Conservation (phyloP, 176 grass and related monocot species). For the Triticum urartu region DNA sequence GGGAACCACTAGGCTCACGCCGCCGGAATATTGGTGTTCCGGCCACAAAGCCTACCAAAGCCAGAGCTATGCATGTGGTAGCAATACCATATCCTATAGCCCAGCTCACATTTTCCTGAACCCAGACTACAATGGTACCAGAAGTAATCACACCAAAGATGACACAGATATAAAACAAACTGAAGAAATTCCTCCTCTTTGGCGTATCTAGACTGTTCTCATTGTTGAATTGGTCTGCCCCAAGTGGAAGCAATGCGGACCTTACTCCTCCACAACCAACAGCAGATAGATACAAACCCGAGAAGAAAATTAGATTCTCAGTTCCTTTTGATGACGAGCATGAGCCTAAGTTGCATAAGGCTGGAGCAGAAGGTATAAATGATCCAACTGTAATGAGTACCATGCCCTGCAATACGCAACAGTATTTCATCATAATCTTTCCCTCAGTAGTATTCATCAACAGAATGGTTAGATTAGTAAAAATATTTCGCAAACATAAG, state of each 20-base stretch:
- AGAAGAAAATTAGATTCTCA: constrained; percentile 50
- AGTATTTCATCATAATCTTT: constrained; percentile 7
- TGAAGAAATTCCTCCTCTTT: constrained; percentile 56
- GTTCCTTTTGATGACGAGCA: constrained; percentile 27
- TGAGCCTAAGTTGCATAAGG: constrained; percentile 4
- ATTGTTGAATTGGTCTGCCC: constrained; percentile 49
- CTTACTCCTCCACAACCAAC: constrained; percentile 54
- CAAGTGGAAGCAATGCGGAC: constrained; percentile 67
- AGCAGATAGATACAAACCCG: constrained; percentile 64
- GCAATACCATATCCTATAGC: constrained; percentile 58
- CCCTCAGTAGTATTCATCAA: background rate
- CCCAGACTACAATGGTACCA: constrained; percentile 54
- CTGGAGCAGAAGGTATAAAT: constrained; percentile 32
- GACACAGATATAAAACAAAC: constrained; percentile 52
- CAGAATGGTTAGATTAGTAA: background rate
- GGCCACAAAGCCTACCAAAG: constrained; percentile 44
- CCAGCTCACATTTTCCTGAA: constrained; percentile 67
- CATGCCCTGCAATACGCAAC: constrained; percentile 54
- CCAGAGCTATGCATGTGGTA: constrained; percentile 35
- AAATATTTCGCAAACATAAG: background rate
- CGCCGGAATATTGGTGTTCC: constrained; percentile 42
- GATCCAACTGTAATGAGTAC: constrained; percentile 48
- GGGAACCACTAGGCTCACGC: constrained; percentile 37
- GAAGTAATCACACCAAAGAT: constrained; percentile 62
- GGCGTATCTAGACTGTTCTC: constrained; percentile 27